Conservation (phyloP, 768 basidiomycete genomes). For the Naematelia encephala region DNA sequence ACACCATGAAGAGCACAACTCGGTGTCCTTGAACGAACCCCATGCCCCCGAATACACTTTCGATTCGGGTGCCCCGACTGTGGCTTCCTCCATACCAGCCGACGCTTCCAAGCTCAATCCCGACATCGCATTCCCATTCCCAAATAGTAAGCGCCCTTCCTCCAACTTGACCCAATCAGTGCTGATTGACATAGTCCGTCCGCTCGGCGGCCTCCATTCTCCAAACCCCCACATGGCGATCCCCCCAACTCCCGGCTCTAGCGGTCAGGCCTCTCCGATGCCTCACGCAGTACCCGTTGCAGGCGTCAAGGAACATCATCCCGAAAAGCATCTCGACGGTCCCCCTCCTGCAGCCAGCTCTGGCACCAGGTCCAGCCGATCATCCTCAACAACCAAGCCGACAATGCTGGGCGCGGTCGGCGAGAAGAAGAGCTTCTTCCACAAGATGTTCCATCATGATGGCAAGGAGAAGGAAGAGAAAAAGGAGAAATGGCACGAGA, state of each 20-base stretch:
- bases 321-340: constrained; percentile 13
- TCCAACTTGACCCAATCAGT: not conserved
- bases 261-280: constrained; percentile 14
- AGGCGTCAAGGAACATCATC: constrained; percentile 11
- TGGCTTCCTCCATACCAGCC: not conserved
- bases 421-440: constrained; percentile 48
- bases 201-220: constrained; percentile 23
- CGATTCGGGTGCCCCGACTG: constrained; percentile 1
- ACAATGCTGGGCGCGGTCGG: constrained; percentile 37
- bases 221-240: constrained; percentile 28
- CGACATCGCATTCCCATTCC: constrained; percentile 38
- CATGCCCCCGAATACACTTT: not conserved
- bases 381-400: constrained; percentile 29
- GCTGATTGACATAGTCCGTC: constrained; percentile 22
- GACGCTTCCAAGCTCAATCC: not conserved
- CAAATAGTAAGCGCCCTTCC: constrained; percentile 21
- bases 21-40: constrained; percentile 13
- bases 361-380: not conserved
- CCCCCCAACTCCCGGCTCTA: constrained; percentile 18
- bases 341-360: constrained; percentile 1
- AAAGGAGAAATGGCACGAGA: constrained; percentile 20
- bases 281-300: constrained; percentile 17
- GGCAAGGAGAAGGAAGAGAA: constrained; percentile 22
- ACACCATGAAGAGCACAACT: constrained; percentile 8
- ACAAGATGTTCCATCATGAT: constrained; percentile 47